These are phyloP conservation scores for Aspergillus terreus DNA, from an alignment of 2,329 filamentous ascomycete species.

Conservation along the genomic window DNA sequence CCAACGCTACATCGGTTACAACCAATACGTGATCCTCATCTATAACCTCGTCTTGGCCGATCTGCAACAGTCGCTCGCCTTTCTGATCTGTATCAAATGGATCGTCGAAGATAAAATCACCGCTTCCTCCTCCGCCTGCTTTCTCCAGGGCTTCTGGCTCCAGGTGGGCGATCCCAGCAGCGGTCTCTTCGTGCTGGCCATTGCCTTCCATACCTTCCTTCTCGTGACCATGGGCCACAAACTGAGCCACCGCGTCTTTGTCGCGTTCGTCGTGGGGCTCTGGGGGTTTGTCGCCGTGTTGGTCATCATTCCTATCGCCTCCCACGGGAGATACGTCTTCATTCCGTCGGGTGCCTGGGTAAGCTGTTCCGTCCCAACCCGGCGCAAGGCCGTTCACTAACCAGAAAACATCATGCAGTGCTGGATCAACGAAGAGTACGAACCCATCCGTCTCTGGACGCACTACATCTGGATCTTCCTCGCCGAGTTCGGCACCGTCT, in stretches of 20 bases:
- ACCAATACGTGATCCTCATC: conserved; percentile 53
- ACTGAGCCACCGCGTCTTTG: conserved; percentile 44
- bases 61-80: conserved; percentile 51
- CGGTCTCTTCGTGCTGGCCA: conserved; percentile 53
- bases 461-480: conserved; percentile 56
- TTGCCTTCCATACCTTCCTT: conserved; percentile 53
- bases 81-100: conserved; percentile 49
- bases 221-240: conserved; percentile 47
- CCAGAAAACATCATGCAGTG: conserved; percentile 14
- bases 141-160: conserved; percentile 50
- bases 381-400: not conserved
- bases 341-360: conserved; percentile 50
- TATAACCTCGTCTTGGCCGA: conserved; percentile 53
- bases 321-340: conserved; percentile 43
- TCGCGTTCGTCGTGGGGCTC: conserved; percentile 40
- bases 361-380: not conserved
- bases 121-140: conserved; percentile 44
- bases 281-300: conserved; percentile 47
- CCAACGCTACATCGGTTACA: conserved; percentile 49
- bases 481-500: conserved; percentile 50
- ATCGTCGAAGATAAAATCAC: conserved; percentile 42
- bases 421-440: conserved; percentile 40
- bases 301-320: conserved; percentile 44
- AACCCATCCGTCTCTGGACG: conserved; percentile 47
- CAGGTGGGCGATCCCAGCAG: conserved; percentile 52